Percentiles rank a stretch among this genome's conserved stretches.
These are phyloP conservation scores for maize (Zea mays) DNA, from an alignment of 176 grass and related monocot genomes.

Conservation along the genomic window Zm-B73-REFERENCE-NAM-5.0 NC_050098.1:161199001-161199500, in stretches of 20 bases:
- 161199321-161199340: neutral
- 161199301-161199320: neutral
- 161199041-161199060: too few relatives aligned
- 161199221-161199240: neutral
- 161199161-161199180: neutral
- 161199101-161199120: too few relatives aligned
- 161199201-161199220: constrained; percentile 23
- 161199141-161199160: too few relatives aligned
- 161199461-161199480: neutral
- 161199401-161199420: neutral
- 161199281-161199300: neutral
- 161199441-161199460: neutral
- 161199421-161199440: neutral
- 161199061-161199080: too few relatives aligned
- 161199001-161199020: too few relatives aligned
- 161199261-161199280: constrained; percentile 42
- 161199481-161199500: constrained; percentile 58
- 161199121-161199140: too few relatives aligned
- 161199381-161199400: neutral
- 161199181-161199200: constrained; percentile 8
- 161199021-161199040: too few relatives aligned
- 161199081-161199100: too few relatives aligned
- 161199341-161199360: neutral
- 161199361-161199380: neutral
- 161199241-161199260: neutral